Percentiles rank a stretch among this genome's conserved stretches.
phyloP scores from a whole-genome alignment of 2,329 filamentous ascomycete species.

The Pseudocercospora musae region DNA sequence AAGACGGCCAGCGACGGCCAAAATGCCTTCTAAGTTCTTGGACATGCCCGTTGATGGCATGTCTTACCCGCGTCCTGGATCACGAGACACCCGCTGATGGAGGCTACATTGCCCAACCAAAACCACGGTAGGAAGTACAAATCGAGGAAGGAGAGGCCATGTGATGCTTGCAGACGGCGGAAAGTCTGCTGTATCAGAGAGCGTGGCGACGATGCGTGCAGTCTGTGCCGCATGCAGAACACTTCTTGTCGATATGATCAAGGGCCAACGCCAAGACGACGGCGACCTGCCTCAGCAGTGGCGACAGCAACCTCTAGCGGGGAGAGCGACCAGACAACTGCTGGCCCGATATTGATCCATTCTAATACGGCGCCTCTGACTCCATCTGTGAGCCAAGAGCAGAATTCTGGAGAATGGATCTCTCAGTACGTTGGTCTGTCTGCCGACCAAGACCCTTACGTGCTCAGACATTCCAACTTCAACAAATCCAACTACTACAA shows the following conservation, averaged over 20 bases:
- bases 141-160: slow-evolving; percentile 24
- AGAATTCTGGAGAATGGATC: slow-evolving; percentile 18
- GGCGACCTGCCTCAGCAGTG: slow-evolving; percentile 11
- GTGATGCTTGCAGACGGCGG: slow-evolving; percentile 22
- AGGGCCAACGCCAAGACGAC: slow-evolving; percentile 23
- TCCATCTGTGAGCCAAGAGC: not conserved
- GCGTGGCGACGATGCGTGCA: slow-evolving; percentile 24
- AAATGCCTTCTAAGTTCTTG: slow-evolving; percentile 1
- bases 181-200: slow-evolving; percentile 27
- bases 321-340: slow-evolving; percentile 1
- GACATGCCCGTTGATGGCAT: slow-evolving; percentile 4
- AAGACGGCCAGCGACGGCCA: slow-evolving; percentile 7
- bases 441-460: slow-evolving; percentile 23
- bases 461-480: slow-evolving; percentile 24
- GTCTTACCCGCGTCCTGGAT: not conserved
- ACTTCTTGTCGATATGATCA: slow-evolving; percentile 22
- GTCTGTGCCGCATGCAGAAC: slow-evolving; percentile 22
- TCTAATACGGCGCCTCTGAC: not conserved
- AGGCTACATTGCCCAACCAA: slow-evolving; percentile 1
- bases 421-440: slow-evolving; percentile 22
- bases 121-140: slow-evolving; percentile 24
- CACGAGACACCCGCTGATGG: slow-evolving; percentile 11
- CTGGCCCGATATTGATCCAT: not conserved
- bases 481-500: slow-evolving; percentile 23
- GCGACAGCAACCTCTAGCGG: not conserved